Evolutionary conservation across 192 early-diverging fungal genomes (phyloP).

Genomic region (Coemansia sp.): DNA sequence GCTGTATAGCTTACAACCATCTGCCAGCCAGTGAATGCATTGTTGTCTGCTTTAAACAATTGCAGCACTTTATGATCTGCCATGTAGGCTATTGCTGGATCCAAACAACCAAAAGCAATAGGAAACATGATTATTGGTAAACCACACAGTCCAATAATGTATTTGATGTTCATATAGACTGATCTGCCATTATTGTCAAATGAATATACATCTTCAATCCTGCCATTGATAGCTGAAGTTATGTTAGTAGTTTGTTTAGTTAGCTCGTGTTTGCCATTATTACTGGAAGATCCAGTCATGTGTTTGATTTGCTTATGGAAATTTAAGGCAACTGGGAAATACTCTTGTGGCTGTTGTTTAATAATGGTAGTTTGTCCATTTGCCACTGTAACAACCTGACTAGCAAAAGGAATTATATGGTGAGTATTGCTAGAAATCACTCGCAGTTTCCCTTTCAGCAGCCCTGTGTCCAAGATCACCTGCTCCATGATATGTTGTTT

Average conservation of each 20-base stretch:
- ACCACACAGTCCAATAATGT: background rate
- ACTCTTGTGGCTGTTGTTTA: background rate
- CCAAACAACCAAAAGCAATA: background rate
- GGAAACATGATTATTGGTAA: background rate
- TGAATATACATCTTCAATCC: too few relatives aligned
- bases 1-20: background rate
- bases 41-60: background rate
- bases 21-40: background rate
- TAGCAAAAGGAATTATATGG: slow-evolving; percentile 66
- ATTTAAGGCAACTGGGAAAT: background rate
- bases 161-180: background rate
- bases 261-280: too few relatives aligned
- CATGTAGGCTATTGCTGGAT: background rate
- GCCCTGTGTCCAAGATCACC: slow-evolving; percentile 9
- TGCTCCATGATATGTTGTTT: slow-evolving; percentile 55
- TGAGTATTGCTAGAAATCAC: slow-evolving; percentile 79
- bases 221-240: too few relatives aligned
- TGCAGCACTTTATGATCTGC: background rate
- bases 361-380: slow-evolving; percentile 45
- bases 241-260: too few relatives aligned
- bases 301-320: too few relatives aligned
- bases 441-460: slow-evolving; percentile 50
- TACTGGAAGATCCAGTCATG: too few relatives aligned
- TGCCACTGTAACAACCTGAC: slow-evolving; percentile 66
- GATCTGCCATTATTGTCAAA: background rate